A percentile compares a stretch with the other conserved stretches of the same genome.
Conservation (phyloP, 148 eudicot genomes). For the Rheum nobile region DNA sequence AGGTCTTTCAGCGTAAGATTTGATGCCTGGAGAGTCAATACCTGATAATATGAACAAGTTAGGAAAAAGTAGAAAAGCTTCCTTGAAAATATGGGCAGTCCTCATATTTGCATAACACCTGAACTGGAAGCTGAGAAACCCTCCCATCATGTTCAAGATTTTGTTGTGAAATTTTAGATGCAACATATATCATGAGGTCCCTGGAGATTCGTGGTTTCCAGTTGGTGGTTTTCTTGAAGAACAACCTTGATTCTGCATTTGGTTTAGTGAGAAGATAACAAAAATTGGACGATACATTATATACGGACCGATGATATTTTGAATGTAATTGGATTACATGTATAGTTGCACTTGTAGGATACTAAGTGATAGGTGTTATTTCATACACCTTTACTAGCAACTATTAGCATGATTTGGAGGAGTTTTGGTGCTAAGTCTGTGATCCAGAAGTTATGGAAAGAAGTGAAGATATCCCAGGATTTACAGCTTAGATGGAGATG, state of each 20-base stretch:
- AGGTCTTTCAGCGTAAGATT: constrained; percentile 82
- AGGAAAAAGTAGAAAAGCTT: neutral
- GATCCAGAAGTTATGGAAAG: too few species aligned
- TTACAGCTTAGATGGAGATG: too few species aligned
- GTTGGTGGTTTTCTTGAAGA: constrained; percentile 79
- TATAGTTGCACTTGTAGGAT: constrained; percentile 87
- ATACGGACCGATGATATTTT: constrained; percentile 1
- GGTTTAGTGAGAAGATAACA: constrained; percentile 6
- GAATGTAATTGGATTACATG: constrained; percentile 39
- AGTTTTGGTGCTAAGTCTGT: too few species aligned
- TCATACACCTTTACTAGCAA: too few species aligned
- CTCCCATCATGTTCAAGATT: constrained; percentile 37
- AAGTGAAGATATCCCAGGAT: too few species aligned
- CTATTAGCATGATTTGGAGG: too few species aligned
- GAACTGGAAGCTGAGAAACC: constrained; percentile 80
- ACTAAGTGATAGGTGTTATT: too few species aligned
- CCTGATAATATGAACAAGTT: constrained; percentile 39
- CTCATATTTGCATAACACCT: constrained; percentile 33
- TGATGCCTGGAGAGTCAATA: constrained; percentile 95
- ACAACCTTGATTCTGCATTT: constrained; percentile 70
- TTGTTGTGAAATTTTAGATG: constrained; percentile 78
- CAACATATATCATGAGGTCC: constrained; percentile 92
- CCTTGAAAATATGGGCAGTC: neutral
- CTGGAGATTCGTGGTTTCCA: constrained; percentile 82
- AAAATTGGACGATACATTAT: neutral